Evolutionary conservation across 1,284 basidiomycete genomes (phyloP), one percentile per base, ranked within the genome.

Genomic region (Anthracocystis setariae): DNA sequence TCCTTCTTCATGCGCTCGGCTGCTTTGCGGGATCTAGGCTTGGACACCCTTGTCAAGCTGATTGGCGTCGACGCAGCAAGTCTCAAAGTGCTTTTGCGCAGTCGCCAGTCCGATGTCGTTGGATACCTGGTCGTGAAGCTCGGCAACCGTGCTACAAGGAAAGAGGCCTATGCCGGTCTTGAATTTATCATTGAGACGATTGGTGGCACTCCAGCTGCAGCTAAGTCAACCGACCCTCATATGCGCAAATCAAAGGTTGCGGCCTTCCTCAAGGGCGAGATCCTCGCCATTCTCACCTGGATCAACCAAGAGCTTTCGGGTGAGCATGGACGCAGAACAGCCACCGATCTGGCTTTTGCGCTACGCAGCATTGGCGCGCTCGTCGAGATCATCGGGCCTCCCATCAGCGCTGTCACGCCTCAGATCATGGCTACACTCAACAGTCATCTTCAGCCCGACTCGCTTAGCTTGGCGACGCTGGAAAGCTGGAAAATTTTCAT

Each of bases 341-440:
- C 68, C 7, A 59, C 73, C 8, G 76, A 77, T 17, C 70, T 67
- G 18, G 77, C 66, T n/a, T 70, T 72, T 47, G 71, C 76, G 0
- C 47, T 76, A 44, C 87, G 91, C 39, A 91, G 93, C 68, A 85
- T 97, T 23, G 92, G 91, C 5, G 87, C 86, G 2, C 86, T 98
- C 33, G 88, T 93, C 18, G 82, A 85, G 21, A 86, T 88, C 21
- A 88, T 96, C 46, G 94, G 92, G 0, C 62, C 69, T n/a, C 59
- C 74, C 57, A 77, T 51, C 15, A 69, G 61, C 39, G 61, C 67
- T 9, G 78, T 78, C 17, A 74, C 76, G 17, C 76, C 74, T 8
- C 79, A 82, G 66, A 90, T 98, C 74, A 93, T 98, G 90, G 93
- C 95, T 0, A 93, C 91, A n/a, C 87, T 98, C 40, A 95, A 97